Evolutionary conservation across 495 filamentous ascomycete genomes (phyloP).

Genomic region (Cryomyces minteri): DNA sequence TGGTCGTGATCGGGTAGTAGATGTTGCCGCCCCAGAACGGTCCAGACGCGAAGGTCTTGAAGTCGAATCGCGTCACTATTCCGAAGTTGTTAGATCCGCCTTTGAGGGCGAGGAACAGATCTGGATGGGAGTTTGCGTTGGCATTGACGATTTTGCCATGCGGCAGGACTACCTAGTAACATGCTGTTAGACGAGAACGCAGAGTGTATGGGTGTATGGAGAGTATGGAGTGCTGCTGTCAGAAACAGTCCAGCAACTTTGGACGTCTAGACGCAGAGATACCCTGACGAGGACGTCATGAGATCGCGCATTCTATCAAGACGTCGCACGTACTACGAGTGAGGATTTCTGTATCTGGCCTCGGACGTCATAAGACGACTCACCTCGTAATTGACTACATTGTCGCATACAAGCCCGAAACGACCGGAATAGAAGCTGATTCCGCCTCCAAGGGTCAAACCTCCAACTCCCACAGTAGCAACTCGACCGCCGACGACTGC

Average conservation of each 20-base stretch:
- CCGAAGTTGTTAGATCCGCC: slow-evolving; percentile 28
- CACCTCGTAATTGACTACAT: slow-evolving; percentile 17
- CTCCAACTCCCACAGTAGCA: slow-evolving; percentile 12
- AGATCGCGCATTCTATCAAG: no score
- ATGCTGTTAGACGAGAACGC: neutral
- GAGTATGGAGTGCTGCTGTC: no score
- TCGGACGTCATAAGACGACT: neutral
- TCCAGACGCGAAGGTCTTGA: slow-evolving; percentile 7
- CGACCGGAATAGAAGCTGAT: slow-evolving; percentile 3
- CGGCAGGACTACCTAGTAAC: slow-evolving; percentile 11
- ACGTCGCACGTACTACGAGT: no score
- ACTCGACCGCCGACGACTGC: slow-evolving; percentile 11
- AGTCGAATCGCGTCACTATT: slow-evolving; percentile 19
- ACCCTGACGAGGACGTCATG: no score
- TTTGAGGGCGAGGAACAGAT: slow-evolving; percentile 23
- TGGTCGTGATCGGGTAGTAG: neutral
- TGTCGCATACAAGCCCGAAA: slow-evolving; percentile 7
- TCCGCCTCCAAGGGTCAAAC: slow-evolving; percentile 12
- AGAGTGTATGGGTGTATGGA: neutral
- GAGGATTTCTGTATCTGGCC: no score
- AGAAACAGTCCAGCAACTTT: no score
- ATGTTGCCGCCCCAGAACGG: slow-evolving; percentile 12
- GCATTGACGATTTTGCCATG: slow-evolving; percentile 11
- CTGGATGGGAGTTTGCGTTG: slow-evolving; percentile 10
- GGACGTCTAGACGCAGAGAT: neutral